phyloP scores from a whole-genome alignment of 1,139 yeast genomes.

The Pichia cactophila region DNA sequence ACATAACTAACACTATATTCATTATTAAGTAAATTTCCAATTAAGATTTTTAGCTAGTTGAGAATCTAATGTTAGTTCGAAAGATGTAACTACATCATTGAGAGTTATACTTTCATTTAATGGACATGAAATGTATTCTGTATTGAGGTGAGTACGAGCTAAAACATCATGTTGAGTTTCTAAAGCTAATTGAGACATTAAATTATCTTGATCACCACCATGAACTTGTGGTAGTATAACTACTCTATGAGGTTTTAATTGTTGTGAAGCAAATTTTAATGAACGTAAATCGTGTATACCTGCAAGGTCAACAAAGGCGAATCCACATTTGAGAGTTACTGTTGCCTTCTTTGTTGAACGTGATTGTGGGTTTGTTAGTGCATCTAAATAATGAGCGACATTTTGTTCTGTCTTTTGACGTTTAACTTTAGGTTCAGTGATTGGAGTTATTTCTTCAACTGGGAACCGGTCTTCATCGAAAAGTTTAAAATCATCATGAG shows the following conservation, averaged over 20 bases:
- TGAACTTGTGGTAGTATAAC: constrained; percentile 37
- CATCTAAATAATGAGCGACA: constrained; percentile 42
- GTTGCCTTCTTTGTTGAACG: constrained; percentile 37
- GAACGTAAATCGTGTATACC: constrained; percentile 86
- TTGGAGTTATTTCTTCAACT: constrained; percentile 22
- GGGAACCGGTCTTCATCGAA: constrained; percentile 43
- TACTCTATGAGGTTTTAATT: constrained; percentile 71
- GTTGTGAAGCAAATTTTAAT: constrained; percentile 66
- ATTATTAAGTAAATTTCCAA: constrained; percentile 82
- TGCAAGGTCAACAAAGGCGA: constrained; percentile 73
- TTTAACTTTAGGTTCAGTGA: constrained; percentile 11
- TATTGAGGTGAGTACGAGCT: constrained; percentile 9
- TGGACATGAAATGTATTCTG: constrained; percentile 28
- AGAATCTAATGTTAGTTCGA: constrained; percentile 67
- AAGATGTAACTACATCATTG: constrained; percentile 58
- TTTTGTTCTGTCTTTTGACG: constrained; percentile 12
- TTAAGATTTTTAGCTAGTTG: constrained; percentile 51
- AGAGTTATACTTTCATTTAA: constrained; percentile 41
- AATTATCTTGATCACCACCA: constrained; percentile 15
- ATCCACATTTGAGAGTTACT: constrained; percentile 55
- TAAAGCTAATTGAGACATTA: constrained; percentile 17
- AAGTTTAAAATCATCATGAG: constrained; percentile 51
- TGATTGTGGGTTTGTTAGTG: constrained; percentile 45
- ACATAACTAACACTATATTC: constrained; percentile 81
- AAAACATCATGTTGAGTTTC: constrained; percentile 10